Base-by-base conservation (phyloP, 1,284 basidiomycete genomes). In the Apiotrichum gamsii region DNA sequence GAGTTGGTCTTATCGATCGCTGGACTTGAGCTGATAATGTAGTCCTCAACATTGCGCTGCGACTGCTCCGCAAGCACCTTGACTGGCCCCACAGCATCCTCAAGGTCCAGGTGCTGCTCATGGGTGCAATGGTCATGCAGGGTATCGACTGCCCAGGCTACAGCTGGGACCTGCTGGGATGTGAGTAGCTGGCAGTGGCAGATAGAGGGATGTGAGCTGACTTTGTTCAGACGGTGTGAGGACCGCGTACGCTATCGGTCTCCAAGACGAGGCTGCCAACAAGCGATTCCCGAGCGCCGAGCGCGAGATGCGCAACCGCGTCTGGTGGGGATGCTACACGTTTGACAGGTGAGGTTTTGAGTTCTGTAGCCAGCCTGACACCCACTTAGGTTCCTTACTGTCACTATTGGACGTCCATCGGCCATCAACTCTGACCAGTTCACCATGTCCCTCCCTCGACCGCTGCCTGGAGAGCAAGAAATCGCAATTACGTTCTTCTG, bases 271-370 rank as follows among this genome's bases (percentile, higher is more conserved):
- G 9, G 29, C 23, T 19, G 49, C 16, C 13, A 28, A 20, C 18
- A 25, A 30, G 14, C 29, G 33, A 3, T 43, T 54, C 9, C 32
- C 43, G 2, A 31, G 42, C 2, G 29, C 20, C 2, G 55, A 51
- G 40, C 29, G 44, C 13, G 52, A 57, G 42, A 45, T 54, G 28
- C 44, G 55, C 15, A 23, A 18, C 10, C 49, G 56, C n/a, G 45
- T 43, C 4, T 54, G 52, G 56, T 57, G 56, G 56, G 42, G 33
- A 3, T 54, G 52, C 44, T 57, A 54, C 33, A 49, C 42, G 8
- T 47, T 57, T 23, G 56, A 57, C 24, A 28, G 52, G 38, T 54
- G n/a, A 10, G 48, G 28, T 3, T 25, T 2, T 21, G 3, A 13
- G 10, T 15, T 10, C 14, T 6, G 20, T 15, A 13, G 14, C 2